Evolutionary conservation across 495 filamentous ascomycete species (phyloP).

Genomic region (Schizothecium vesticola): DNA sequence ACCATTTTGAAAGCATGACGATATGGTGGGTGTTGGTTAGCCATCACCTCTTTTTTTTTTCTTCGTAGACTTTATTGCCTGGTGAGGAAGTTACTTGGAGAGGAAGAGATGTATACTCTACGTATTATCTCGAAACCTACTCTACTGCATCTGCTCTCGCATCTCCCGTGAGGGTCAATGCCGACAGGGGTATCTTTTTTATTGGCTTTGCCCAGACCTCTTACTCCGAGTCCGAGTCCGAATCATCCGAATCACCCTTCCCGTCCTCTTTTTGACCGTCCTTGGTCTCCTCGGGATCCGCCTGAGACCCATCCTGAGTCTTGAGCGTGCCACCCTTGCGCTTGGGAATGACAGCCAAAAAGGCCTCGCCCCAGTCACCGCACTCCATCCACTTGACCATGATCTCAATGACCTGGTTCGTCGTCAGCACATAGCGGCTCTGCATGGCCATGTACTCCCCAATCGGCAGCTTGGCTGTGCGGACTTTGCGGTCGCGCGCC

Average conservation of each 20-base stretch:
- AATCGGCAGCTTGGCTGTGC: conserved; percentile 87
- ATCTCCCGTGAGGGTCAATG: not conserved
- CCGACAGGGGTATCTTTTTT: not conserved
- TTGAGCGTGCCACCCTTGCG: conserved; percentile 68
- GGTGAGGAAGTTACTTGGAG: not conserved
- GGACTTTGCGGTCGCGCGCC: conserved; percentile 66
- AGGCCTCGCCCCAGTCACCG: conserved; percentile 85
- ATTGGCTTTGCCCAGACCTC: not conserved
- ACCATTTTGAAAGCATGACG: not conserved
- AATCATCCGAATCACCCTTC: not conserved
- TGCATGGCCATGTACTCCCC: conserved; percentile 87
- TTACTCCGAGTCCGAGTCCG: not conserved
- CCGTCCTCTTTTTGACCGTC: not conserved
- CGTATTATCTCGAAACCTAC: not conserved
- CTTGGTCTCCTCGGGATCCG: conserved; percentile 17
- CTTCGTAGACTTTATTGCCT: not conserved
- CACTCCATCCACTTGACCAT: conserved; percentile 88
- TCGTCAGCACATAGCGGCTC: conserved; percentile 74
- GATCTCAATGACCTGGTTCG: conserved; percentile 94
- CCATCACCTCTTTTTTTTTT: not conserved
- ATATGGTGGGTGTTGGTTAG: not conserved
- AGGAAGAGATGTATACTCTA: not conserved
- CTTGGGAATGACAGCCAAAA: conserved; percentile 78
- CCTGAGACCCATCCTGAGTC: conserved; percentile 22
- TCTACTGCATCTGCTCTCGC: not conserved